Evolutionary conservation across 176 grass and related monocot genomes (phyloP).

Genomic region (Raddia guianensis): DNA sequence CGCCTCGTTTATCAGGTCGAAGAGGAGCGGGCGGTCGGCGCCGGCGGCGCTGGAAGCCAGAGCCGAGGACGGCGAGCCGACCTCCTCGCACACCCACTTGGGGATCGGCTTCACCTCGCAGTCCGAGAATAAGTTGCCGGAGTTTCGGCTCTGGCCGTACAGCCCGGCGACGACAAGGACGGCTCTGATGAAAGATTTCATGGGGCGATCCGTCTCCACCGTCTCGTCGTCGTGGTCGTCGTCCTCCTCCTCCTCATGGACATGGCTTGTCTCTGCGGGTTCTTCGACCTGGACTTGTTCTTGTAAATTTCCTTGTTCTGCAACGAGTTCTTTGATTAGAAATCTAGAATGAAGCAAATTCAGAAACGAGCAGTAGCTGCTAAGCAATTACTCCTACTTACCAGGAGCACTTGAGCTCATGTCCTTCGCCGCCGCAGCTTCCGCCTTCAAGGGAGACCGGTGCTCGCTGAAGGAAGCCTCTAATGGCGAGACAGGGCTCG

Average conservation of each 20-base stretch:
- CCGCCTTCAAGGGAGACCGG: conserved; percentile 42
- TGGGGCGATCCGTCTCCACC: conserved; percentile 35
- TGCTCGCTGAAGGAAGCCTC: conserved; percentile 72
- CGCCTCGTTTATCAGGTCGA: conserved; percentile 77
- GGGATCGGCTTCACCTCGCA: conserved; percentile 63
- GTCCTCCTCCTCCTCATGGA: conserved; percentile 20
- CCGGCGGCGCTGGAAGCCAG: neutral
- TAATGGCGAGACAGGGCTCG: conserved; percentile 86
- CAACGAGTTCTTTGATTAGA: neutral
- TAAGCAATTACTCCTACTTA: conserved; percentile 18
- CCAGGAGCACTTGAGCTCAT: conserved; percentile 44
- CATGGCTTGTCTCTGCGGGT: conserved; percentile 36
- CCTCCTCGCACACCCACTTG: conserved; percentile 63
- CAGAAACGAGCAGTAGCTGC: conserved; percentile 21
- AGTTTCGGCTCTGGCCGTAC: conserved; percentile 33
- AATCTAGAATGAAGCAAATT: neutral
- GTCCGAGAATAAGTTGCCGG: conserved; percentile 23
- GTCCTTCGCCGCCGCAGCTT: conserved; percentile 36
- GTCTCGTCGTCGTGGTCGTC: conserved; percentile 19
- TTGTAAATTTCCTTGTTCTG: conserved; percentile 35
- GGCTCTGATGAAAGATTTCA: conserved; percentile 64
- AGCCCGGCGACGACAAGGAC: conserved; percentile 62
- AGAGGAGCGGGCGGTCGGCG: conserved; percentile 66
- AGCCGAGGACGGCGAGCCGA: conserved; percentile 36
- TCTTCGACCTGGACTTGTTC: conserved; percentile 43